Base-by-base conservation (phyloP, 2,329 filamentous ascomycete genomes). In the Phoma sp. region DNA sequence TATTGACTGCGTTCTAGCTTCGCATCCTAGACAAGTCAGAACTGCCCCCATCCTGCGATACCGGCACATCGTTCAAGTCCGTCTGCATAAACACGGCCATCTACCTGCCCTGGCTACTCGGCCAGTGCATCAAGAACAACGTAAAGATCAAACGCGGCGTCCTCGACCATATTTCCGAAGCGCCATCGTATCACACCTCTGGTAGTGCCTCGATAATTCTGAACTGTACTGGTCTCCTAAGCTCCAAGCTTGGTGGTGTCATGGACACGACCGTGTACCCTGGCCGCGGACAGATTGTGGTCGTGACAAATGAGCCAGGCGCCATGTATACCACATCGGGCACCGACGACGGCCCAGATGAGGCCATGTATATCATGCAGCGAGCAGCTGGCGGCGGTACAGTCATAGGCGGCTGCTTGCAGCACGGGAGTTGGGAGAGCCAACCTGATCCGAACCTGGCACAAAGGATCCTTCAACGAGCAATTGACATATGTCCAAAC, bases 11-110 rank as follows among this genome's bases (percentile, higher is more conserved):
- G 19, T 3, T 13, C 19, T 59, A 85, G 82, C 94, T 87, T 75
- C 84, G 85, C 57, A 78, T 86, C 53, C 75, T 94, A 3, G 70
- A 82, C 4, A 73, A 81, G 31, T 74, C 78, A 9, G 81, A 69
- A 63, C 78, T 96, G 1, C 84, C 85, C 0, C 65, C 78, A 0
- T 90, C 84, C 17, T 84, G 88, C 48, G 88, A 92, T 57, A 89
- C 88, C 10, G 92, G 87, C 22, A 90, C 85, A 45, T 81, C 83
- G 51, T 96, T 95, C 74, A 91, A 85, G 7, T 94, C 90, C 1
- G 88, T 96, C 36, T 97, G 93, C 77, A 94, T 97, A 74, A 97
- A 98, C 77, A 91, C 91, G 0, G 86, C 90, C 37, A 77, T 97
- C 54, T 98, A 97, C 76, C 85, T 97, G 2, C 86, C 91, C 4